A percentile compares a stretch with the other conserved stretches of the same genome.
Evolutionary conservation across 2,329 filamentous ascomycete genomes (phyloP).

Genomic region (Aspergillus fumigatus): DNA sequence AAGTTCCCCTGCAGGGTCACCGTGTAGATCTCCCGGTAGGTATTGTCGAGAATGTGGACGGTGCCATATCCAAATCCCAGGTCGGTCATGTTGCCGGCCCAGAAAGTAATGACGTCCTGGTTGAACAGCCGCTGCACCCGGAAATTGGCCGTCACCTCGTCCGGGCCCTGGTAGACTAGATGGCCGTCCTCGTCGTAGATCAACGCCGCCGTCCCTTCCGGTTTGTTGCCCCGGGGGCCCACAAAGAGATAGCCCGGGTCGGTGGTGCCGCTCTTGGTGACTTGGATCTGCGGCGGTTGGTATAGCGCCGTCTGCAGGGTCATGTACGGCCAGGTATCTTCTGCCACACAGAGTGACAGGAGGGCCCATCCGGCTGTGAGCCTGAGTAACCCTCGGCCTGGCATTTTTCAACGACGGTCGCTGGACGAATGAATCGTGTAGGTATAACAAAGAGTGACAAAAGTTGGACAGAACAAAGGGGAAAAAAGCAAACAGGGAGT

Average conservation of each 20-base stretch:
- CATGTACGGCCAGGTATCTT: constrained; percentile 17
- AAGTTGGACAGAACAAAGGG: not conserved
- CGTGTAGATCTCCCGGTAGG: constrained; percentile 31
- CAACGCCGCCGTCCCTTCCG: constrained; percentile 26
- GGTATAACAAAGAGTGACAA: not conserved
- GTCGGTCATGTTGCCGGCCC: constrained; percentile 26
- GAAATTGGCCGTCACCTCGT: constrained; percentile 30
- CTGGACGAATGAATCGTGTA: not conserved
- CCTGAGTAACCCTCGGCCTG: constrained; percentile 1
- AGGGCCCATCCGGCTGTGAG: constrained; percentile 11
- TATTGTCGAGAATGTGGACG: constrained; percentile 31
- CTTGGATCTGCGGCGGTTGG: constrained; percentile 24
- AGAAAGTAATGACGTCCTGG: constrained; percentile 33
- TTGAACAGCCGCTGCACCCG: constrained; percentile 31
- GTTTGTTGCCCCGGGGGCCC: constrained; percentile 25
- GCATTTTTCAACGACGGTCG: not conserved
- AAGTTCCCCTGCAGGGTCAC: constrained; percentile 25
- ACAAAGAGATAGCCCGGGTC: constrained; percentile 34
- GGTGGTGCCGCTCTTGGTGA: constrained; percentile 28
- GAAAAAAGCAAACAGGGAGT: too few relatives aligned
- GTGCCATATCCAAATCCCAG: constrained; percentile 28
- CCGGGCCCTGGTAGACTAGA: constrained; percentile 33
- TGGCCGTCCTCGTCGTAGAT: constrained; percentile 35
- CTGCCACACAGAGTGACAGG: constrained; percentile 13
- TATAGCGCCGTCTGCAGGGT: constrained; percentile 13